These are phyloP conservation scores for Globisporangium orthogonon DNA, from an alignment of 352 stramenopile species.

Conservation along the genomic window DNA sequence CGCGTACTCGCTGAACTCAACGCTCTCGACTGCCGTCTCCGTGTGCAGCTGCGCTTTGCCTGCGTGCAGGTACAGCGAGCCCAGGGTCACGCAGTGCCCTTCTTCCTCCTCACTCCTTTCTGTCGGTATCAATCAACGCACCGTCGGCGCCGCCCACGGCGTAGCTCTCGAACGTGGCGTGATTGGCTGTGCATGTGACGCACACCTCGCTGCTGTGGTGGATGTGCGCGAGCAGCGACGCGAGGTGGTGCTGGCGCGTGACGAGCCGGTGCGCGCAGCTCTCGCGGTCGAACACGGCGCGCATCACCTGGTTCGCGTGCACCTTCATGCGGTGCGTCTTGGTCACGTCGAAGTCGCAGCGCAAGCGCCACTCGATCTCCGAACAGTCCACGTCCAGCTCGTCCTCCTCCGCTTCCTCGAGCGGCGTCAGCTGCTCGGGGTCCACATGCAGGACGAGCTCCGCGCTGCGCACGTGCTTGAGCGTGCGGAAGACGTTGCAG, in stretches of 20 bases:
- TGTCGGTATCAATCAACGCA: constrained; percentile 5
- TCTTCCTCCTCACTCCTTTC: too few relatives aligned
- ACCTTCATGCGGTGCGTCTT: constrained; percentile 86
- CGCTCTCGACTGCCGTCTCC: constrained; percentile 71
- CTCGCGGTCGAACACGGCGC: constrained; percentile 65
- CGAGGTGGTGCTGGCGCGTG: constrained; percentile 67
- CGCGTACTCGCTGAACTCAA: constrained; percentile 72
- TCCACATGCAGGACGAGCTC: constrained; percentile 60
- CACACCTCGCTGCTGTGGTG: constrained; percentile 75
- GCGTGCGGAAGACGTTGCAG: constrained; percentile 74
- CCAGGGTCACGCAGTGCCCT: too few relatives aligned
- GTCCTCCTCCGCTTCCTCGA: constrained; percentile 2
- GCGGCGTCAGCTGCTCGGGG: constrained; percentile 17
- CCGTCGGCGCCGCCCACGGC: constrained; percentile 48
- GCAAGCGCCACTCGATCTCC: constrained; percentile 59
- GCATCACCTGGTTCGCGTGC: constrained; percentile 70
- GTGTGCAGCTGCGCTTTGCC: constrained; percentile 76
- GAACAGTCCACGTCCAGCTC: constrained; percentile 56
- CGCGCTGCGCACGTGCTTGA: constrained; percentile 77
- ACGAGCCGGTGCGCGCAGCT: constrained; percentile 42
- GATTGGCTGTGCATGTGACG: constrained; percentile 52
- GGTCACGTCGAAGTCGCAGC: constrained; percentile 82
- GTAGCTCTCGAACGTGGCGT: constrained; percentile 82
- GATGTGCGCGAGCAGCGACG: constrained; percentile 72
- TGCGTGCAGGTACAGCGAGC: constrained; percentile 6